Base-by-base conservation (phyloP, 768 basidiomycete species). In the Gyrodon lividus region DNA sequence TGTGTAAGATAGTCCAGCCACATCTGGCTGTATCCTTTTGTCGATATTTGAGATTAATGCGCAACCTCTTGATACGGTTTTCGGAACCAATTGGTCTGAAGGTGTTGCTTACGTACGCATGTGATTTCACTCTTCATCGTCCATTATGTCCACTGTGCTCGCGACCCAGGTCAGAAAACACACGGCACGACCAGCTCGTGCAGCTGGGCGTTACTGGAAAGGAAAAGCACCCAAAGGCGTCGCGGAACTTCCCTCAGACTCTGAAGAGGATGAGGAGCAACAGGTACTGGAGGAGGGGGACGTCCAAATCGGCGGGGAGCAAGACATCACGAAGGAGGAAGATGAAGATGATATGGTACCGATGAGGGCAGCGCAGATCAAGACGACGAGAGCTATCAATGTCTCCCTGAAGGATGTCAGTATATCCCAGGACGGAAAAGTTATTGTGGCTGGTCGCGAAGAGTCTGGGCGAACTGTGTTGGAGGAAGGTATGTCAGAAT, bases 201-300 rank as follows among this genome's bases (percentile, higher is more conserved):
- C 93, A 5, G 91, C 82, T 2, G 87, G 82, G 6, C 87, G 93
- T 3, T 95, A 96, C 69, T 90, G 91, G 84, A 89, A 88, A 59
- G 93, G 93, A 49, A 91, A 92, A 59, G 89, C 84, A 0, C 92
- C 92, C 0, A 92, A 90, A 67, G 89, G 88, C 41, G 77, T 72
- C 30, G 72, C 72, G 2, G 81, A 81, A 22, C 69, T 72, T 35
- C 73, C 79, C 19, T 86, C 86, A 6, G 87, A 88, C 57, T 84
- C 83, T 4, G 86, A 86, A 39, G 78, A 80, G 43, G 79, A 83
- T 54, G 82, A 79, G 1, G 74, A 71, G 28, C 70, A 60, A 50
- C 62, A 68, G 40, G 61, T 64, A 40, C 69, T 72, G 35, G 69
- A 74, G 50, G 80, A 78, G 43, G 82, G 77, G 28, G 86, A 89